Percentiles rank a stretch among this genome's conserved stretches.
These are phyloP conservation scores for Chrysanthemum lavandulifolium DNA, from an alignment of 129 eudicot genomes.

Conservation along the genomic window DNA sequence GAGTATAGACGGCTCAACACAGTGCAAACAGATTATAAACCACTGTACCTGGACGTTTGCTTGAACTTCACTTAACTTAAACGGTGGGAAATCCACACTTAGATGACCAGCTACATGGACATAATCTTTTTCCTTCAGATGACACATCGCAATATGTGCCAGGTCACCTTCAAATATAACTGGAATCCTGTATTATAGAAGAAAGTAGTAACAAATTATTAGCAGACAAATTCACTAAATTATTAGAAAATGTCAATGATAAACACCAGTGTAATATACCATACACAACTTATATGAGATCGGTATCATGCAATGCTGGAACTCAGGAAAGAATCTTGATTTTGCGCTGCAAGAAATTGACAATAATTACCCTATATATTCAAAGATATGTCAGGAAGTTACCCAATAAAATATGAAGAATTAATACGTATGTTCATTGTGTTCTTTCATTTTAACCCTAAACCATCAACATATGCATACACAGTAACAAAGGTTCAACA, in stretches of 20 bases:
- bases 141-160: constrained; percentile 77
- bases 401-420: too few relatives aligned
- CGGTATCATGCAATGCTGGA: neutral
- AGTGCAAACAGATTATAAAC: constrained; percentile 16
- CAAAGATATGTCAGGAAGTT: too few relatives aligned
- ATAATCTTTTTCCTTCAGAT: constrained; percentile 61
- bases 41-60: constrained; percentile 56
- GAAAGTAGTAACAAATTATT: constrained; percentile 1
- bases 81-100: constrained; percentile 52
- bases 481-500: too few relatives aligned
- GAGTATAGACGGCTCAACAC: neutral
- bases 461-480: too few relatives aligned
- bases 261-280: neutral
- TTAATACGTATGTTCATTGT: too few relatives aligned
- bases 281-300: constrained; percentile 11
- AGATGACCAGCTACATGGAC: constrained; percentile 75
- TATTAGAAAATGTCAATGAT: constrained; percentile 1
- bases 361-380: too few relatives aligned
- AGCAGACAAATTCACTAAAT: neutral
- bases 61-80: constrained; percentile 45
- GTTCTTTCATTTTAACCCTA: too few relatives aligned
- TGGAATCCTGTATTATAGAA: constrained; percentile 50
- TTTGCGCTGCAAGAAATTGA: too few relatives aligned
- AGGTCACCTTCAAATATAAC: constrained; percentile 86
- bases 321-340: too few relatives aligned